Evolutionary conservation across 2,329 filamentous ascomycete genomes (phyloP), one percentile per base, ranked within the genome.

Genomic region (Leptodontidium sp.): DNA sequence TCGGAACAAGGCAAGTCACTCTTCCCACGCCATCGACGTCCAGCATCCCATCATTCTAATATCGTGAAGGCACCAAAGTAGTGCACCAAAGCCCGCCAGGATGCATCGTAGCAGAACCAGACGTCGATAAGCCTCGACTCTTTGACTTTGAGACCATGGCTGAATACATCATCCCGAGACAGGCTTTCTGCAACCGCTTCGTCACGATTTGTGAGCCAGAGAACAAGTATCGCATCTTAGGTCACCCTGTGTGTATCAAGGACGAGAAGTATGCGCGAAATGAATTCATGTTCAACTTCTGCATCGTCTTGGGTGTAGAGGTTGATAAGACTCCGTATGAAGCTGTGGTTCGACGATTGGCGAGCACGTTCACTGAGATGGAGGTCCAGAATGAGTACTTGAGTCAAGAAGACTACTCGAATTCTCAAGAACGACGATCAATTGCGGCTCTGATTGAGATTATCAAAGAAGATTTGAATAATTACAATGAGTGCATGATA

Each of bases 261-360:
- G 88, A 94, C 72, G 87, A 90, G 66, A 91, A 91, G 74, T 97
- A 98, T 78, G 89, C 91, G 77, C 91, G 96, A 68, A 97, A 97
- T 81, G 93, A 97, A 80, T 98, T 98, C 84, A 97, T 98, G 78
- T 99, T 98, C 87, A 98, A 98, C 80, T 97, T 98, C 78, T 94
- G 93, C 68, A 84, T 98, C 55, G 91, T 97, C 35, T 85, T 97
- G 61, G 87, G 91, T 62, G 87, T 89, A 67, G 83, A 86, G 43
- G 84, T 86, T 4, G 92, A 97, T 77, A 92, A 92, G 78, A 87
- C 88, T 61, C 91, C 90, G 43, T 97, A 93, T 79, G 93, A 94
- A 80, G 90, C 90, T 72, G 92, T 98, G 40, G 93, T 97, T 65
- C 86, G 91, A 73, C 93, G 97, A 75, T 85, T 98, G 62, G 96